Evolutionary conservation across 768 basidiomycete genomes (phyloP), one percentile per base, ranked within the genome.

Genomic region (Rubroboletus pulcherrimus): DNA sequence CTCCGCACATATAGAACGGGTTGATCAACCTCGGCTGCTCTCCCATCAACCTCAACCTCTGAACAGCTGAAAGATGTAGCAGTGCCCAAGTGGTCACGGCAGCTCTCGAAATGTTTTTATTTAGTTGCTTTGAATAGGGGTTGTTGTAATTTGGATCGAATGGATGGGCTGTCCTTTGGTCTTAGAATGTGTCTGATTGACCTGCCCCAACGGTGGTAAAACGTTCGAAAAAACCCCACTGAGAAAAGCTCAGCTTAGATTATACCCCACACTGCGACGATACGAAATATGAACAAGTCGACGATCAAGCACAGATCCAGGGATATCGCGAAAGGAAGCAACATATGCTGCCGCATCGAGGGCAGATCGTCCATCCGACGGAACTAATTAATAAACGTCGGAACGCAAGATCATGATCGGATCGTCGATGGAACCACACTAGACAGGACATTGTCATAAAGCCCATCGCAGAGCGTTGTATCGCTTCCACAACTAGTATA

Each of bases 21-120:
- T 2, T 50, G 11, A 15, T 65, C 30, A 40, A 42, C 19, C 7
- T 65, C 2, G 63, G 60, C 21, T 65, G 64, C 42, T 26, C 24
- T 10, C 57, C 55, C 7, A 24, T 59, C n/a, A 44, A 38, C 26
- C 15, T 60, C n/a, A 35, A 8, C 49, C 7, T 44, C 9, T 65
- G 24, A 63, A 37, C 7, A 2, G 0, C 14, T 21, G 12, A 38
- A 17, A 4, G 15, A 41, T 37, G 26, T 0, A 24, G 4, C 24
- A 24, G 24, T 24, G 24, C 24, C 4, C 24, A 24, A 24, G 24
- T 24, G 2, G 24, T 24, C 24, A 24, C 24, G 24, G 24, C 24
- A 24, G 24, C 24, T 24, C 24, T 24, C 4, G 24, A 24, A 24
- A 24, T 24, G 24, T 24, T 24, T 24, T 4, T 4, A 2, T 24